Base-by-base conservation (phyloP, 257 asterid species). In the Fraxinus excelsior region DNA sequence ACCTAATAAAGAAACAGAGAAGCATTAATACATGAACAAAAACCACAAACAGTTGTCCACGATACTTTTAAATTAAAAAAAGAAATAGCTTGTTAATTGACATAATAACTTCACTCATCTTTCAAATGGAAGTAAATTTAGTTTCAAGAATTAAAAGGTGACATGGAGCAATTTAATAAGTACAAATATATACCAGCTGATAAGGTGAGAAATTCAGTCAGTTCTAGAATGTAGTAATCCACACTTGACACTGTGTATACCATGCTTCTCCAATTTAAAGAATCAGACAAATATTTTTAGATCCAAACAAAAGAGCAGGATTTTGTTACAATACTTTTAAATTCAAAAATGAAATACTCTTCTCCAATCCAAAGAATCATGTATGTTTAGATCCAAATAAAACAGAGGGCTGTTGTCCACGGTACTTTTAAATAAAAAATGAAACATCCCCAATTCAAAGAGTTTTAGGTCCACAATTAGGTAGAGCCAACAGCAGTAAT, bases 1-100 rank as follows among this genome's bases (percentile, higher is more conserved):
- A 44, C 53, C 53, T 9, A 2, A 46, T 14, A 72, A 71, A 74
- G 26, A 75, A 70, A 74, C 29, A 82, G 26, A 28, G 72, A 49
- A 70, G 46, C 71, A 71, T 40, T 4, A 72, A 25, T 9, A 34
- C 14, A 37, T 26, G 37, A 34, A 66, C 62, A 62, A 73, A 73
- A 73, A 13, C 35, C 19, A 29, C 53, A 66, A 16, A 23, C 56
- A 2, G 13, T 2, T 16, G 13, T 56, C 14, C 32, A 67, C 42
- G 23, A 12, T 26, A 60, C 66, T 44, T 37, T 10, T 9, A 42
- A 11, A 29, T 21, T 56, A 8, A 34, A 40, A 69, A 69, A 68
- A 19, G 13, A 64, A 37, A 42, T 32, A 46, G 7, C 14, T 46
- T 14, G 56, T 46, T 53, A 53, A 18, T 53, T 53, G 26, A n/a